These are phyloP conservation scores for Spergularia azorica DNA, from an alignment of 179 eudicot species.

Conservation along the genomic window DNA sequence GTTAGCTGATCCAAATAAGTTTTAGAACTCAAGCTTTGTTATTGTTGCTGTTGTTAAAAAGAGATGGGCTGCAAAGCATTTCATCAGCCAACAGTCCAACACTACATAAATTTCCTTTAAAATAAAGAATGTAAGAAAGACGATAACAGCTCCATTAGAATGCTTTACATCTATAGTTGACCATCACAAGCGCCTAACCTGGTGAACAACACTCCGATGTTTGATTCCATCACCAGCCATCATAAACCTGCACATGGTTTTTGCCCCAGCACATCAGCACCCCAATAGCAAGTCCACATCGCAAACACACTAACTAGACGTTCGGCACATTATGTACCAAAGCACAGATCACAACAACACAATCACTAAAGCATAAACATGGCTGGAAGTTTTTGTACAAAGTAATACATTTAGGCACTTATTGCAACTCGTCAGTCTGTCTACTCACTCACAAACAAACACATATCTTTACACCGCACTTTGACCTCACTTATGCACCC, in stretches of 20 bases:
- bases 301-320: background rate
- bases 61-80: background rate
- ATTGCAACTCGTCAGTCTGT: too few relatives aligned
- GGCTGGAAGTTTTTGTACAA: background rate
- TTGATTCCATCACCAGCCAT: conserved; percentile 93
- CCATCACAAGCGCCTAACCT: conserved; percentile 45
- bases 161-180: background rate
- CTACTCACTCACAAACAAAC: too few relatives aligned
- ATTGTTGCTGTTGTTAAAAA: background rate
- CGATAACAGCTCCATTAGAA: background rate
- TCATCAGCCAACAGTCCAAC: background rate
- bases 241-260: conserved; percentile 64
- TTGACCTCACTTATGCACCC: too few relatives aligned
- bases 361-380: conserved; percentile 6
- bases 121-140: background rate
- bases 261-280: conserved; percentile 15
- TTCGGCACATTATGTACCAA: background rate
- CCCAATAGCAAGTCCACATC: background rate
- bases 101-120: background rate
- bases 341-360: background rate
- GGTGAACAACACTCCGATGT: conserved; percentile 61
- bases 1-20: too few relatives aligned
- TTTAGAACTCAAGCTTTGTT: too few relatives aligned
- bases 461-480: too few relatives aligned
- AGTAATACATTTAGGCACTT: too few relatives aligned